Conservation (phyloP, 306 rosid genomes). For the Pterocarpus macrocarpus region DNA sequence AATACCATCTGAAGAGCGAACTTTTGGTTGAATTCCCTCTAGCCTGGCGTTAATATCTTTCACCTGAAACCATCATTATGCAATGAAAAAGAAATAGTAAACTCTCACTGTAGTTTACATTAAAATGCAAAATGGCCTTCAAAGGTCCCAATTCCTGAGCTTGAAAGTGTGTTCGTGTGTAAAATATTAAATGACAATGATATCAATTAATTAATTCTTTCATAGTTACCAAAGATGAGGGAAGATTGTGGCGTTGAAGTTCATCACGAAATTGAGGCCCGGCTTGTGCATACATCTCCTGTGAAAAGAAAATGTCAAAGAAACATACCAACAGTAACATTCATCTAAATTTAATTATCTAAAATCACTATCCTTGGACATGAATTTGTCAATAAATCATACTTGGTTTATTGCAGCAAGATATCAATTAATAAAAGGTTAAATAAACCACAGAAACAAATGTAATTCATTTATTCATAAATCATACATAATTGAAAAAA, state of each 20-base stretch:
- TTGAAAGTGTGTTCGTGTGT: constrained; percentile 3
- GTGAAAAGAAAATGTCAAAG: constrained; percentile 43
- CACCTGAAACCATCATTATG: constrained; percentile 67
- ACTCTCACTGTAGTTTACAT: constrained; percentile 13
- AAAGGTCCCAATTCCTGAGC: constrained; percentile 3
- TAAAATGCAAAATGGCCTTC: constrained; percentile 34
- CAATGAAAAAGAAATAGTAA: constrained; percentile 23
- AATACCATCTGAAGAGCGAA: constrained; percentile 77
- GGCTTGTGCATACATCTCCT: constrained; percentile 99
- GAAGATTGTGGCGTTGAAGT: constrained; percentile 93
- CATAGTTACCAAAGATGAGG: constrained; percentile 77
- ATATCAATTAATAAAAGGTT: constrained; percentile 35
- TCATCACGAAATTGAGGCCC: constrained; percentile 98
- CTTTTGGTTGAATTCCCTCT: constrained; percentile 93
- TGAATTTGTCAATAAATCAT: constrained; percentile 37
- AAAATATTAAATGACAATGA: constrained; percentile 32
- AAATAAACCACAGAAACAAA: constrained; percentile 32
- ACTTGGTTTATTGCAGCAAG: constrained; percentile 23
- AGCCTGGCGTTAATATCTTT: constrained; percentile 98
- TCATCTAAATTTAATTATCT: constrained; percentile 10
- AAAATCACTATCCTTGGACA: constrained; percentile 26
- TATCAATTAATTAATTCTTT: constrained; percentile 28
- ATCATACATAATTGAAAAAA: constrained; percentile 1
- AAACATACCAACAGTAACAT: constrained; percentile 20
- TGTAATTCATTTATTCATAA: constrained; percentile 8